These are phyloP conservation scores for sorghum (Sorghum bicolor) DNA, from an alignment of 176 grass and related monocot species.

Conservation along the genomic window Sorghum_bicolor_NCBIv3 NC_012875.2:45483001-45483500, in stretches of 20 bases:
- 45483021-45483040: background rate
- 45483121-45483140: background rate
- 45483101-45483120: background rate
- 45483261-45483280: constrained; percentile 33
- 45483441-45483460: constrained; percentile 21
- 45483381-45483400: constrained; percentile 19
- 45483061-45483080: background rate
- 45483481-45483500: background rate
- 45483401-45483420: constrained; percentile 32
- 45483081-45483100: background rate
- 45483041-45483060: background rate
- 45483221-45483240: constrained; percentile 37
- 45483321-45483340: background rate
- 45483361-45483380: background rate
- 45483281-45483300: constrained; percentile 23
- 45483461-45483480: constrained; percentile 1
- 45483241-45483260: background rate
- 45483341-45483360: background rate
- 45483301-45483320: constrained; percentile 31
- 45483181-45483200: constrained; percentile 29
- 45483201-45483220: constrained; percentile 23
- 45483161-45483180: background rate
- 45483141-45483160: background rate
- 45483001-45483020: background rate
- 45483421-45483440: constrained; percentile 44